phyloP scores from a whole-genome alignment of 306 rosid species.

The Malus domestica region DNA sequence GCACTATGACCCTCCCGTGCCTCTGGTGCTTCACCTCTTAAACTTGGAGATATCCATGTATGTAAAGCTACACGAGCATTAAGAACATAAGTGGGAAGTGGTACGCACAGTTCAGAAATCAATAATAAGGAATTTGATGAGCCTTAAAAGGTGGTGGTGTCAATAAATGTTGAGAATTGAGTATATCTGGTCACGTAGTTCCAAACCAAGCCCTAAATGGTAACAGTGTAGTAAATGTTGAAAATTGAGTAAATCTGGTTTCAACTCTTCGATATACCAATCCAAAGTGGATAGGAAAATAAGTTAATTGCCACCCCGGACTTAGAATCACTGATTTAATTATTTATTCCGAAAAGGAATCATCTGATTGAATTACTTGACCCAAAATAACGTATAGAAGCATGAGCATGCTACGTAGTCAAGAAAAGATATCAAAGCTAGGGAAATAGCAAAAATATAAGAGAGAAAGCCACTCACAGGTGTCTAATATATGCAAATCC shows the following conservation, averaged over 20 bases:
- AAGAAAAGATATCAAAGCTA: background rate
- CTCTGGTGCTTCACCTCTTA: slow-evolving; percentile 89
- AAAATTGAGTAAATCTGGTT: background rate
- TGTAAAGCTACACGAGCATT: slow-evolving; percentile 47
- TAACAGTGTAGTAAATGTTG: background rate
- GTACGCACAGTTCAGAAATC: background rate
- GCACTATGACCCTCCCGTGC: slow-evolving; percentile 97
- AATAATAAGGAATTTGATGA: background rate
- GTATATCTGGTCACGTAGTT: background rate
- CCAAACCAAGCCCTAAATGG: background rate
- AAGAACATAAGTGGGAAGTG: slow-evolving; percentile 7
- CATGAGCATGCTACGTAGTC: background rate
- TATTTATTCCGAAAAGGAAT: background rate
- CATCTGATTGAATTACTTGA: background rate
- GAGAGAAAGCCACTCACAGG: slow-evolving; percentile 52
- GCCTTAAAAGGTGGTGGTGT: background rate
- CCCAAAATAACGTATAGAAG: background rate
- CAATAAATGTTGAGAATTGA: background rate
- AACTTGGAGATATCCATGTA: slow-evolving; percentile 71
- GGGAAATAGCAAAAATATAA: background rate
- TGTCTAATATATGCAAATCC: slow-evolving; percentile 81
- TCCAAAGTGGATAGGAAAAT: slow-evolving; percentile 1
- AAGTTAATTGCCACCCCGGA: background rate
- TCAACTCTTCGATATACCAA: slow-evolving; percentile 1
- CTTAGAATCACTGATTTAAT: background rate